Base-by-base conservation (phyloP, 2,329 filamentous ascomycete genomes). In the Sarocladium kiliense region DNA sequence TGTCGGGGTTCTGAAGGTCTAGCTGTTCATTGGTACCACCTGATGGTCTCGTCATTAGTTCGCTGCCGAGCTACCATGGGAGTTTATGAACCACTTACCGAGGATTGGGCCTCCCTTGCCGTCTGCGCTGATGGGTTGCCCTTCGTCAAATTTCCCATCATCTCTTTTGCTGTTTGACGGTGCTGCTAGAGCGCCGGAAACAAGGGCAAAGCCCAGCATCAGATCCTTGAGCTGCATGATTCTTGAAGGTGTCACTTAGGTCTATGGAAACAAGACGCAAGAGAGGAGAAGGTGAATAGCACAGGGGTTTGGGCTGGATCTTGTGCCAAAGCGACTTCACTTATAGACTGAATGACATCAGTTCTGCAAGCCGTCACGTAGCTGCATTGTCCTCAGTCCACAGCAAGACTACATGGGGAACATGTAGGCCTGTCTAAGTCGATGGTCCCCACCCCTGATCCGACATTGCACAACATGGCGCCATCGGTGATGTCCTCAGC, bases 21-120 rank as follows among this genome's bases (percentile, higher is more conserved):
- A 87, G 67, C 53, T 76, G 70, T 50, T 77, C 72, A 63, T 88
- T 85, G 21, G 85, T 88, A 26, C 83, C 85, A 16, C 84, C 85
- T 87, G 32, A n/a, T 9, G 5, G 2, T 10, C 9, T 6, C 16
- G n/a, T n/a, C n/a, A n/a, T n/a, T n/a, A n/a, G n/a, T n/a, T n/a
- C n/a, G n/a, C n/a, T n/a, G n/a, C n/a, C n/a, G n/a, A n/a, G n/a
- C n/a, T n/a, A n/a, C n/a, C n/a, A n/a, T n/a, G n/a, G n/a, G n/a
- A n/a, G n/a, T n/a, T n/a, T n/a, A n/a, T n/a, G n/a, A n/a, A n/a
- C n/a, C n/a, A n/a, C 68, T 45, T 72, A 85, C 84, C 83, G 34
- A 79, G 63, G 25, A 87, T 74, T 0, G 77, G 77, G 18, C 71
- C 81, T 1, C 84, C 84, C 62, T 82, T 85, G 36, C 81, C 80